Conservation (phyloP, 805 yeast species). For the Candida saitoana region DNA sequence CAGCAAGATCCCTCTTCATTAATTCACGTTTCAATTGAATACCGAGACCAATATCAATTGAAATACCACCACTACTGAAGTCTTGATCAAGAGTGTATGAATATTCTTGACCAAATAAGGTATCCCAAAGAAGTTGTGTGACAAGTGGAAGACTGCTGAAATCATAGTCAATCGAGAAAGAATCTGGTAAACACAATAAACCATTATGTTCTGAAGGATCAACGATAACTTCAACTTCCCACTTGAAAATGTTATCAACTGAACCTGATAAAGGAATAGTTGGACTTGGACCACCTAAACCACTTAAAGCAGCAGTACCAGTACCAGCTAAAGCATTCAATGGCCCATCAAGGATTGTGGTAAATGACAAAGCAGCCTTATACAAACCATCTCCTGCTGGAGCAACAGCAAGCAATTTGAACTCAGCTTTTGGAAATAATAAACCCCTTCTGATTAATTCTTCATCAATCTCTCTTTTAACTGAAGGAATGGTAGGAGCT, state of each 20-base stretch:
- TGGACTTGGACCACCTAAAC: neutral
- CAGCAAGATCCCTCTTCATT: neutral
- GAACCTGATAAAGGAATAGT: neutral
- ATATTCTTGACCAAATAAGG: neutral
- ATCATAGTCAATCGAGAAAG: constrained; percentile 6
- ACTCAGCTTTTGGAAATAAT: neutral
- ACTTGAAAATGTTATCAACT: constrained; percentile 12
- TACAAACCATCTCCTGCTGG: constrained; percentile 14
- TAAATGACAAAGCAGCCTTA: constrained; percentile 17
- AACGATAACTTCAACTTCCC: constrained; percentile 15
- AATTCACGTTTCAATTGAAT: neutral
- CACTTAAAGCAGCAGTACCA: neutral
- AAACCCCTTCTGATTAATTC: neutral
- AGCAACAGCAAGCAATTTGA: constrained; percentile 6
- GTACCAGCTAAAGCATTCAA: neutral
- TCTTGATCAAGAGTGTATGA: neutral
- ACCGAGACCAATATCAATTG: neutral
- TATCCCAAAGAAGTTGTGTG: neutral
- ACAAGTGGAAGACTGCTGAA: constrained; percentile 1
- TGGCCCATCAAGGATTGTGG: constrained; percentile 14
- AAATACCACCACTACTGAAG: neutral
- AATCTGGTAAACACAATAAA: constrained; percentile 14
- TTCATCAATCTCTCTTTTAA: neutral
- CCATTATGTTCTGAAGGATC: constrained; percentile 11
- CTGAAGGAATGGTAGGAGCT: neutral